Percentiles rank a stretch among this genome's conserved stretches.
Conservation (phyloP, 148 eudicot species). For the Simmondsia chinensis region DNA sequence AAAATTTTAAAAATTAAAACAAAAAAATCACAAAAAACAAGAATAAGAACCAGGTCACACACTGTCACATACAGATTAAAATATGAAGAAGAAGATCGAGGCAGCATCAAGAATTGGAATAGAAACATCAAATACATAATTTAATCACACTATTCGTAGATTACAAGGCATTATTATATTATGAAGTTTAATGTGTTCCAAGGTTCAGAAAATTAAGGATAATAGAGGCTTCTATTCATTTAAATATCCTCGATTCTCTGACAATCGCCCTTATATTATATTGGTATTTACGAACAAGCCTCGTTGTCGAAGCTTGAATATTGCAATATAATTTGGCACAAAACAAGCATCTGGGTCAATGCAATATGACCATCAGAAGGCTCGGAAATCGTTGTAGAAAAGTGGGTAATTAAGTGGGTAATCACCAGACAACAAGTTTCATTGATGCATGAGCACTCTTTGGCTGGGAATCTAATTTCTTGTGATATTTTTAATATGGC, state of each 20-base stretch:
- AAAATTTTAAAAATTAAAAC: too few relatives aligned
- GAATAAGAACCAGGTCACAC: slow-evolving; percentile 42
- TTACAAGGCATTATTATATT: slow-evolving; percentile 33
- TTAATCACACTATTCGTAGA: slow-evolving; percentile 50
- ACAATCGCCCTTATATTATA: slow-evolving; percentile 10
- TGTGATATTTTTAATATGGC: too few relatives aligned
- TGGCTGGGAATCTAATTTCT: slow-evolving; percentile 10
- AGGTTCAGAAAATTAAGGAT: slow-evolving; percentile 69
- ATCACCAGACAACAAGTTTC: slow-evolving; percentile 33
- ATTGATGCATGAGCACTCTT: slow-evolving; percentile 32
- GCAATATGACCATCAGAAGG: slow-evolving; percentile 20
- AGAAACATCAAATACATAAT: slow-evolving; percentile 85
- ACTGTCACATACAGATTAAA: slow-evolving; percentile 6
- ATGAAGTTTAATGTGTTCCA: slow-evolving; percentile 61
- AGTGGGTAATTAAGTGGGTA: slow-evolving; percentile 24
- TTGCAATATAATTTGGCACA: slow-evolving; percentile 28
- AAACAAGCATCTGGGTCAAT: slow-evolving; percentile 48
- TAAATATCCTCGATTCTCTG: slow-evolving; percentile 35
- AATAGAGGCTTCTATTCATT: slow-evolving; percentile 74
- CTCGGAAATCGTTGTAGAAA: too few relatives aligned
- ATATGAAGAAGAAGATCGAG: slow-evolving; percentile 17
- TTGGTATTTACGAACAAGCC: slow-evolving; percentile 11
- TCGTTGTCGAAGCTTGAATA: slow-evolving; percentile 30
- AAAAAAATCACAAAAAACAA: slow-evolving; percentile 30
- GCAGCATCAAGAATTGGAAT: slow-evolving; percentile 76